Evolutionary conservation across 202 grass and related monocot genomes (phyloP).

Genomic region (Brachypodium distachyon): DNA sequence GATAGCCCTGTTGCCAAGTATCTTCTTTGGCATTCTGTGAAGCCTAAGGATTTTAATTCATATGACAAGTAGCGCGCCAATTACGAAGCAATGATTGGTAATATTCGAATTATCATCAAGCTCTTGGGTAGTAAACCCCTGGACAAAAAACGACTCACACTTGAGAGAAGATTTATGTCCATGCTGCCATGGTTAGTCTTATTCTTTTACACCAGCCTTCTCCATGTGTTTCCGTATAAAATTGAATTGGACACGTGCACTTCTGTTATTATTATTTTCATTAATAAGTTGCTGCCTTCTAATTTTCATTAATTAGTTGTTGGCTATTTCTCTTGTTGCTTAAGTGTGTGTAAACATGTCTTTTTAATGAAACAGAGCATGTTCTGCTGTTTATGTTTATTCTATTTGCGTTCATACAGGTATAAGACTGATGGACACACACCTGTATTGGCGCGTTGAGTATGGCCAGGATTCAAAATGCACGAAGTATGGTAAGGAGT

Average conservation of each 20-base stretch:
- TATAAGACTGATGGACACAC: conserved; percentile 55
- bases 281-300: not conserved
- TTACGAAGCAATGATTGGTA: conserved; percentile 62
- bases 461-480: conserved; percentile 61
- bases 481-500: conserved; percentile 39
- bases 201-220: not conserved
- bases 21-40: conserved; percentile 40
- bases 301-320: not conserved
- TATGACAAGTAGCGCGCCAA: conserved; percentile 54
- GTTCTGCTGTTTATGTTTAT: not conserved
- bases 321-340: not conserved
- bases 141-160: conserved; percentile 53
- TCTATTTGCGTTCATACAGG: conserved; percentile 16
- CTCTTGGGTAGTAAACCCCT: conserved; percentile 44
- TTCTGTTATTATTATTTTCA: not conserved
- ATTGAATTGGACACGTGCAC: not conserved
- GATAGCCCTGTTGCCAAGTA: conserved; percentile 65
- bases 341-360: not conserved
- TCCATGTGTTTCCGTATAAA: not conserved
- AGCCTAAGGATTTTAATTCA: conserved; percentile 51
- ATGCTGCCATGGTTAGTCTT: conserved; percentile 41
- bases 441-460: conserved; percentile 47
- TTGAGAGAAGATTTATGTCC: conserved; percentile 60
- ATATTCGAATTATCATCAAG: conserved; percentile 61
- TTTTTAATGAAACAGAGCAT: not conserved